Conservation (phyloP, 106 monocot species). For the Hemerocallis citrina region DNA sequence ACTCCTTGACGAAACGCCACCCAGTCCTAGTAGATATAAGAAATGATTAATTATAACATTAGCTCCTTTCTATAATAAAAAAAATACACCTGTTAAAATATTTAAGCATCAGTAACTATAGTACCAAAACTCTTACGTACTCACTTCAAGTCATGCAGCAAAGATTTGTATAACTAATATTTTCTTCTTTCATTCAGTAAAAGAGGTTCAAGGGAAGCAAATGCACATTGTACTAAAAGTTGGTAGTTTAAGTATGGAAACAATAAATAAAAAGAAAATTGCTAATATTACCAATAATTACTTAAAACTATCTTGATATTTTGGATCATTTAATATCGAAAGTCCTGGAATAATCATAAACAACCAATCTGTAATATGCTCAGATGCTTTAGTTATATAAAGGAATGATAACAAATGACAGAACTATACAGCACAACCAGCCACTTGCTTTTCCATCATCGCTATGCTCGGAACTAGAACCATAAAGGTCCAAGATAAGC, state of each 20-base stretch:
- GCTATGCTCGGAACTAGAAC: too few species aligned
- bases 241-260: background rate
- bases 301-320: background rate
- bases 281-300: background rate
- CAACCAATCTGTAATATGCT: background rate
- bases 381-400: background rate
- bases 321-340: background rate
- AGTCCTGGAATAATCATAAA: background rate
- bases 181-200: background rate
- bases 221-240: background rate
- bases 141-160: background rate
- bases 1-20: slow-evolving; percentile 86
- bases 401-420: background rate
- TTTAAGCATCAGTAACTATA: too few species aligned
- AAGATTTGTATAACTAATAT: background rate
- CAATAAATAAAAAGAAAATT: background rate
- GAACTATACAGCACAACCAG: background rate
- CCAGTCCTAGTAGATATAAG: slow-evolving; percentile 49
- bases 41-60: background rate
- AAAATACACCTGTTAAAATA: background rate
- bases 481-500: too few species aligned
- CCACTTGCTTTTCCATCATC: background rate
- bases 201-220: background rate
- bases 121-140: background rate
- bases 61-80: background rate